These are phyloP conservation scores for Plasmodium falciparum DNA, from an alignment of 169 alveolate species.

Conservation along the genomic window DNA sequence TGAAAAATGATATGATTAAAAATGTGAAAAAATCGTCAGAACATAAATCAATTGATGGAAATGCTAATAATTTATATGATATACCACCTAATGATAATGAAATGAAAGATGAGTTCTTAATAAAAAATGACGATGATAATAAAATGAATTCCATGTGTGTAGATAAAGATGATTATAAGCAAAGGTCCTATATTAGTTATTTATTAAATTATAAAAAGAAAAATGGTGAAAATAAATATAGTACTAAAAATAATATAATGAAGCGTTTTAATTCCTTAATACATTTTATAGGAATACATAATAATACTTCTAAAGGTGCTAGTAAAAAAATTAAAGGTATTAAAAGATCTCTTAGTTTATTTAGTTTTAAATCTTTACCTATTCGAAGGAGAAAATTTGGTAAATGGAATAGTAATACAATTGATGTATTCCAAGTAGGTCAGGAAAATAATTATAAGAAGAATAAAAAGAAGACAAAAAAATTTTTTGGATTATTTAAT, in stretches of 20 bases:
- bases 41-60: neutral
- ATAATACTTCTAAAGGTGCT: neutral
- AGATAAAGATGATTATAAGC: slow-evolving; percentile 11
- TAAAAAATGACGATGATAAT: neutral
- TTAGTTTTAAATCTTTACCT: slow-evolving; percentile 13
- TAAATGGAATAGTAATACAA: slow-evolving; percentile 4
- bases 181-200: slow-evolving; percentile 23
- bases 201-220: slow-evolving; percentile 35
- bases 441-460: neutral
- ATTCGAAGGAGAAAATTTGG: neutral
- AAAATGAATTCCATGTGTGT: slow-evolving; percentile 6
- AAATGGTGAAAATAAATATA: neutral
- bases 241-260: neutral
- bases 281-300: slow-evolving; percentile 19
- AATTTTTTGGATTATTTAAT: neutral
- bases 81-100: neutral
- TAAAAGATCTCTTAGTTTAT: slow-evolving; percentile 28
- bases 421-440: neutral
- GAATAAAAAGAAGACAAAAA: slow-evolving; percentile 5
- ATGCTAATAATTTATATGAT: neutral
- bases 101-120: neutral
- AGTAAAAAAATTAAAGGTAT: neutral
- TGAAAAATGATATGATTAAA: neutral
- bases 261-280: slow-evolving; percentile 11
- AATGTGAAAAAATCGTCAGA: slow-evolving; percentile 1